Percentiles rank a stretch among this genome's conserved stretches.
Evolutionary conservation across 2,329 filamentous ascomycete species (phyloP).

Genomic region (Fusarium graminum): DNA sequence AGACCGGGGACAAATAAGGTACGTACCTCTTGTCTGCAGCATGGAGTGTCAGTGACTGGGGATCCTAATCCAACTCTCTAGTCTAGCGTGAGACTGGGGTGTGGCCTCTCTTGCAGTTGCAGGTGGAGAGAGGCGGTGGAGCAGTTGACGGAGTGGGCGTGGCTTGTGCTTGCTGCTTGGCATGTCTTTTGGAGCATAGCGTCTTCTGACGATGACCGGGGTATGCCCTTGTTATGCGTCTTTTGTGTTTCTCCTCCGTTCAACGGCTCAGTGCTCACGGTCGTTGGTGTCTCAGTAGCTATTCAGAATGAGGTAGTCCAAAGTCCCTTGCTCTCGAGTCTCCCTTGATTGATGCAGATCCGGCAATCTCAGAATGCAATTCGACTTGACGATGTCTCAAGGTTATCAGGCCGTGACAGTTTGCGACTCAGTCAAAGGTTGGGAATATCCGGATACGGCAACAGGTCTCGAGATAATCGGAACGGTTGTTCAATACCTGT

Average conservation of each 20-base stretch:
- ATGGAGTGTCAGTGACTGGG: slow-evolving; percentile 26
- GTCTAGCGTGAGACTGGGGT: slow-evolving; percentile 32
- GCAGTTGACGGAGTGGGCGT: slow-evolving; percentile 40
- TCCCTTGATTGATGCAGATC: slow-evolving; percentile 10
- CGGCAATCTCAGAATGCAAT: slow-evolving; percentile 5
- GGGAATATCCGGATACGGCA: slow-evolving; percentile 28
- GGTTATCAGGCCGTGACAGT: slow-evolving; percentile 29
- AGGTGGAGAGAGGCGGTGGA: slow-evolving; percentile 37
- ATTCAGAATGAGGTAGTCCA: slow-evolving; percentile 10
- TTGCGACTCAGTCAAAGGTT: slow-evolving; percentile 26
- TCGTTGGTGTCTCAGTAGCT: slow-evolving; percentile 34
- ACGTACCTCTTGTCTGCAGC: slow-evolving; percentile 33
- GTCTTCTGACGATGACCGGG: slow-evolving; percentile 23
- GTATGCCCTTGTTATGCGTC: slow-evolving; percentile 16
- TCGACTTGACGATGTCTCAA: slow-evolving; percentile 16
- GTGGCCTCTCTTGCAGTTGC: slow-evolving; percentile 30
- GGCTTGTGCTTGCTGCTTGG: slow-evolving; percentile 24
- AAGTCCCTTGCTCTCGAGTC: slow-evolving; percentile 10
- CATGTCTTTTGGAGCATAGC: slow-evolving; percentile 25
- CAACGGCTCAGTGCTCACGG: slow-evolving; percentile 21
- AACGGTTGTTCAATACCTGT: slow-evolving; percentile 32
- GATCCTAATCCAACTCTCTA: slow-evolving; percentile 30
- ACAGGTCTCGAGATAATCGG: slow-evolving; percentile 41
- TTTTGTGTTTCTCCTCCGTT: slow-evolving; percentile 10
- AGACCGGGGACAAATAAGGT: slow-evolving; percentile 30